A percentile compares a stretch with the other conserved stretches of the same genome.
These are phyloP conservation scores for Huntiella bhutanensis DNA, from an alignment of 2,329 filamentous ascomycete genomes.

Conservation along the genomic window DNA sequence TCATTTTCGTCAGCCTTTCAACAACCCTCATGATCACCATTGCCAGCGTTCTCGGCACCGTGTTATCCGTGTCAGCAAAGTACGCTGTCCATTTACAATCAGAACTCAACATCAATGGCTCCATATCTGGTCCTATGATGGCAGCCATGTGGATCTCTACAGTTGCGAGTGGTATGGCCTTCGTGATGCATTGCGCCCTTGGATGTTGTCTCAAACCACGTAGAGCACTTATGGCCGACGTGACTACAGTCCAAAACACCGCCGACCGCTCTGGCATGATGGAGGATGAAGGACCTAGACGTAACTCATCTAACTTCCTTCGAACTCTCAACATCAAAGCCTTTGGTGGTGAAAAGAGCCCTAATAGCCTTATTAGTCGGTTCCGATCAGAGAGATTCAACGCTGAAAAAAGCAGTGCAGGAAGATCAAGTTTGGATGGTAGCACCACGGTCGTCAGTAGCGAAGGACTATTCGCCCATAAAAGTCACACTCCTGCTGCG, in stretches of 20 bases:
- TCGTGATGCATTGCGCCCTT: slow-evolving; percentile 53
- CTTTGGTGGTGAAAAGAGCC: not conserved
- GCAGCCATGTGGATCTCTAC: slow-evolving; percentile 78
- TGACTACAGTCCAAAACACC: not conserved
- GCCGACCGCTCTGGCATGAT: slow-evolving; percentile 6
- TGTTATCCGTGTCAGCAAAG: slow-evolving; percentile 66
- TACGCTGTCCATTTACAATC: slow-evolving; percentile 53
- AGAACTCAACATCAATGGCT: slow-evolving; percentile 57
- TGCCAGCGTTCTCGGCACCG: slow-evolving; percentile 58
- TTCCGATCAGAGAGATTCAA: not conserved
- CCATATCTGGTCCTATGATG: slow-evolving; percentile 57
- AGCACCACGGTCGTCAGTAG: not conserved
- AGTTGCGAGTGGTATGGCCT: slow-evolving; percentile 46
- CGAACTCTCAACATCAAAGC: not conserved
- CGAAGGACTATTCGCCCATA: not conserved
- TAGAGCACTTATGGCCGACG: slow-evolving; percentile 6
- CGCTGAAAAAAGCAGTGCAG: not conserved
- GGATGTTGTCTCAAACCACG: slow-evolving; percentile 41
- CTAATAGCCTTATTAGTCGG: slow-evolving; percentile 4
- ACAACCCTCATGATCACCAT: slow-evolving; percentile 48
- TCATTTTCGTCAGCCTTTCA: slow-evolving; percentile 49
- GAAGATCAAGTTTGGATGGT: not conserved
- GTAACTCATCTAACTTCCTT: slow-evolving; percentile 2
- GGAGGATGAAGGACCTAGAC: slow-evolving; percentile 8
- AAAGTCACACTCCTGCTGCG: not conserved